These are phyloP conservation scores for Penicillium sclerotiorum DNA, from an alignment of 2,329 filamentous ascomycete species.

Conservation along the genomic window DNA sequence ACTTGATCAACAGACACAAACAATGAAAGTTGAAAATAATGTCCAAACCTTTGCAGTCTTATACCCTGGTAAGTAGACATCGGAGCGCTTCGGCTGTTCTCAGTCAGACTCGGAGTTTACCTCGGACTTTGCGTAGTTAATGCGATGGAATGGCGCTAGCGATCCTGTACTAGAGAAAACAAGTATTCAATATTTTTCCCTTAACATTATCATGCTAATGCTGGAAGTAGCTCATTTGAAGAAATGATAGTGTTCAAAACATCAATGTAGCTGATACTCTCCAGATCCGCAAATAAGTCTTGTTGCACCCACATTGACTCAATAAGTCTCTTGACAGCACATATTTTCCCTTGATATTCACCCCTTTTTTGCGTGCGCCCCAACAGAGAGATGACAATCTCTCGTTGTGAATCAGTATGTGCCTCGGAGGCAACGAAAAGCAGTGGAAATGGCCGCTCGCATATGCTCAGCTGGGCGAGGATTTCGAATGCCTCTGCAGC, in stretches of 20 bases:
- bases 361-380: not conserved
- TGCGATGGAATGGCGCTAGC: too few species aligned
- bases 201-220: too few species aligned
- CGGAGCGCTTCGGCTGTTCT: too few species aligned
- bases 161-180: too few species aligned
- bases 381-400: constrained; percentile 1
- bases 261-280: not conserved
- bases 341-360: not conserved
- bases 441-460: constrained; percentile 11
- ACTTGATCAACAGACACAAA: too few species aligned
- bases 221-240: not conserved
- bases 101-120: too few species aligned
- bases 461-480: not conserved
- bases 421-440: constrained; percentile 12
- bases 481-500: not conserved
- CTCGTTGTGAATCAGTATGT: not conserved
- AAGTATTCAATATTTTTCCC: too few species aligned
- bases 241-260: not conserved
- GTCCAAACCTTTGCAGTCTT: too few species aligned
- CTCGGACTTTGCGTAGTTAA: too few species aligned
- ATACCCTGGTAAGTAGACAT: too few species aligned
- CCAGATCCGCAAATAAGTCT: constrained; percentile 1
- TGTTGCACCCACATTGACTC: constrained; percentile 9
- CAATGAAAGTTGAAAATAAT: too few species aligned
- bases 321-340: not conserved